These are phyloP conservation scores for Neonectria punicea DNA, from an alignment of 2,329 filamentous ascomycete genomes.

Conservation along the genomic window DNA sequence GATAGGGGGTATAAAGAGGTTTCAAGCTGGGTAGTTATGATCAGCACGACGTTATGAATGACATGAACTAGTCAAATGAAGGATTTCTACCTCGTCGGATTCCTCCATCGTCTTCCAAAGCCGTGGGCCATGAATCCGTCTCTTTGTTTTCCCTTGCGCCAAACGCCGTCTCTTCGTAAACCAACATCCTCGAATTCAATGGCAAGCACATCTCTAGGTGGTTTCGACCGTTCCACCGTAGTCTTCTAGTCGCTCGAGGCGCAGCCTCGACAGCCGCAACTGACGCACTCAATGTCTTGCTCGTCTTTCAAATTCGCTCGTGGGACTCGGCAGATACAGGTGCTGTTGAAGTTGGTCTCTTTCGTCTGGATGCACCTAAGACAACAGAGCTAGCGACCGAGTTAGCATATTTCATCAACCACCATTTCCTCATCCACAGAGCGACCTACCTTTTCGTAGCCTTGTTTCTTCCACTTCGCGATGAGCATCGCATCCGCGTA, in stretches of 20 bases:
- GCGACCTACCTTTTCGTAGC: constrained; percentile 87
- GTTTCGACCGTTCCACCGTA: not conserved
- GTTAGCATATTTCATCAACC: constrained; percentile 37
- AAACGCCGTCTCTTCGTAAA: constrained; percentile 35
- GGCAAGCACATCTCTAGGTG: not conserved
- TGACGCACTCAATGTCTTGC: constrained; percentile 92
- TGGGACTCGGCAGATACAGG: constrained; percentile 96
- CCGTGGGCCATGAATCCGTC: constrained; percentile 16
- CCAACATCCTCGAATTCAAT: not conserved
- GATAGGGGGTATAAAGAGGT: constrained; percentile 43
- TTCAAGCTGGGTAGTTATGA: constrained; percentile 41
- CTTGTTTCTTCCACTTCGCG: constrained; percentile 99
- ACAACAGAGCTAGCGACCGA: constrained; percentile 78
- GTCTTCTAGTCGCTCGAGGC: constrained; percentile 79
- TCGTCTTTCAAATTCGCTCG: constrained; percentile 89
- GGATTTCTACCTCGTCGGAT: constrained; percentile 50
- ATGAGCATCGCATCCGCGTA: constrained; percentile 97
- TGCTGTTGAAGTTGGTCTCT: constrained; percentile 98
- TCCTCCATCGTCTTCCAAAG: constrained; percentile 17
- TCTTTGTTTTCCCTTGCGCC: constrained; percentile 36
- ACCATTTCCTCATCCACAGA: not conserved
- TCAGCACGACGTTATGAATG: constrained; percentile 48
- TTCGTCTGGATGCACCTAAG: constrained; percentile 98
- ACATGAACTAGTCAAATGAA: constrained; percentile 45
- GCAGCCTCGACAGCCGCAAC: constrained; percentile 92